Evolutionary conservation across 1,284 basidiomycete genomes (phyloP), one percentile per base, ranked within the genome.

Genomic region (Athelia psychrophila): DNA sequence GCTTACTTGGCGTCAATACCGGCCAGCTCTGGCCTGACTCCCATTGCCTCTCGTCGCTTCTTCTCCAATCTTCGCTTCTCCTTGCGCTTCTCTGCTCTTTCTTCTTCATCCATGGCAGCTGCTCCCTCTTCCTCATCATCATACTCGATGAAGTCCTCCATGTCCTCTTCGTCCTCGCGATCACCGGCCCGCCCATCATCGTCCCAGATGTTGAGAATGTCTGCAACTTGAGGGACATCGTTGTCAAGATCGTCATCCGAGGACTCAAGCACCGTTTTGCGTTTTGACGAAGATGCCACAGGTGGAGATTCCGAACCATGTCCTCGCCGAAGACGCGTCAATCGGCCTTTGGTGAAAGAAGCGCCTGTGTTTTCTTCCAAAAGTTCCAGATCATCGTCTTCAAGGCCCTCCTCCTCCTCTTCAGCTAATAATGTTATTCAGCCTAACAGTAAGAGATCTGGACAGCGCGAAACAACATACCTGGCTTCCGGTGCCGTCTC

Each of bases 371-470:
- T 99, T 77, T 99, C 97, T 64, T 93, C 92, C 20, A 99, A 69
- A 9, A 99, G 79, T 50, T 96, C 95, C 50, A 99, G 72, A 65
- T 99, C 97, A 63, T 99, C 97, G 51, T 98, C 96, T 59, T 97
- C 95, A 44, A 98, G 74, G n/a, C 77, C 91, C 54, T 87, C 84
- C 24, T 88, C 83, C 52, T 83, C 81, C 48, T 79, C 78, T 55
- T 77, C 79, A 69, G 60, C 62, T 68, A 35, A 33, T 32, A 42
- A 51, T 44, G 32, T 42, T 57, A 55, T 63, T 50, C 56, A 46
- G 54, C 25, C 49, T 47, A 55, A 44, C 38, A 49, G 52, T 51
- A 57, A 51, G 18, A 53, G 50, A 49, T 48, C 56, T n/a, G n/a
- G 27, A 49, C 46, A 27, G 36, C 15, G 20, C 48, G 16, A 47